Conservation (phyloP, 179 eudicot species). For the Spinacia oleracea region DNA sequence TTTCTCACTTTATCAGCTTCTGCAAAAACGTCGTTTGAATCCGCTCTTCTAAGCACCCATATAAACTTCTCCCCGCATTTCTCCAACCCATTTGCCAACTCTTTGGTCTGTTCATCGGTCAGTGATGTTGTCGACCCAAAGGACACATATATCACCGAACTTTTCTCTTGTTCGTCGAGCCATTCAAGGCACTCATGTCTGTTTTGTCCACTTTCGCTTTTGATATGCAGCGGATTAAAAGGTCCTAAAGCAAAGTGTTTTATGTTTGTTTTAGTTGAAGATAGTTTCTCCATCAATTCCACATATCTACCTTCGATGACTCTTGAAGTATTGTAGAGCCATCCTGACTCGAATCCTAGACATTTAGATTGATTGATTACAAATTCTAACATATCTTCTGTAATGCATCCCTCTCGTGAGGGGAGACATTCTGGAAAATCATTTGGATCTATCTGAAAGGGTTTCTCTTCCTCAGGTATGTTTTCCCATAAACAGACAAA, state of each 20-base stretch:
- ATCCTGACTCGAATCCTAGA: slow-evolving; percentile 28
- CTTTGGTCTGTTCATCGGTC: slow-evolving; percentile 14
- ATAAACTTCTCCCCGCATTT: not conserved
- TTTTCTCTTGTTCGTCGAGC: slow-evolving; percentile 26
- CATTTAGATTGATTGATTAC: slow-evolving; percentile 21
- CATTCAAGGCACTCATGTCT: slow-evolving; percentile 43
- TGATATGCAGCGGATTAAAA: slow-evolving; percentile 15
- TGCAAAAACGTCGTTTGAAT: slow-evolving; percentile 27
- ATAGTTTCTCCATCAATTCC: slow-evolving; percentile 30
- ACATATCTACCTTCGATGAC: slow-evolving; percentile 40
- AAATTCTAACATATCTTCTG: slow-evolving; percentile 33
- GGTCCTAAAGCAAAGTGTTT: slow-evolving; percentile 48
- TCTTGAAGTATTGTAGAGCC: slow-evolving; percentile 36
- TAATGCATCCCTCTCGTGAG: slow-evolving; percentile 31
- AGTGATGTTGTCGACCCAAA: slow-evolving; percentile 55
- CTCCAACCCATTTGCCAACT: slow-evolving; percentile 2
- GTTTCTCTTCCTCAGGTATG: slow-evolving; percentile 10
- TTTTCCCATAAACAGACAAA: slow-evolving; percentile 25
- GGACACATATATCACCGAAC: slow-evolving; percentile 49
- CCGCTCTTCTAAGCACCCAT: slow-evolving; percentile 25
- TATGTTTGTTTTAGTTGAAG: not conserved
- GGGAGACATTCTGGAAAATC: slow-evolving; percentile 33
- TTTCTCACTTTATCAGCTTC: not conserved
- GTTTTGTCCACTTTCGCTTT: not conserved
- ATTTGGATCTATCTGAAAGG: slow-evolving; percentile 23